These are phyloP conservation scores for Henckelia pumila DNA, from an alignment of 257 asterid genomes.

Conservation along the genomic window DNA sequence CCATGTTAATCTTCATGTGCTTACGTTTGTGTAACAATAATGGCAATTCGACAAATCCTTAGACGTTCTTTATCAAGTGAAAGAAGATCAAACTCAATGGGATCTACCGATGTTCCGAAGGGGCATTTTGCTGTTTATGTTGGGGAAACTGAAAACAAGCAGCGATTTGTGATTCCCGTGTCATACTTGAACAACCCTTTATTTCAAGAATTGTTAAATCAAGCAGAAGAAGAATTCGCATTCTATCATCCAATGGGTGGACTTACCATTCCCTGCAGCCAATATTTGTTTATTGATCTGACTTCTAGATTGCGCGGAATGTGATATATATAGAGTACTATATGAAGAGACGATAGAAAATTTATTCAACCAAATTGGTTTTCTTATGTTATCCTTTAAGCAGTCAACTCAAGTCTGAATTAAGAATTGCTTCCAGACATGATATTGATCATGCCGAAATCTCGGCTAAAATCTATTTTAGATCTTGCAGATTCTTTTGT, in stretches of 20 bases:
- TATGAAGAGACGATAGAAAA: too few species aligned
- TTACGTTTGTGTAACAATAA: not conserved
- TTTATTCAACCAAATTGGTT: too few species aligned
- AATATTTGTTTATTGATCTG: conserved; percentile 38
- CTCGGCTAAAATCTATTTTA: too few species aligned
- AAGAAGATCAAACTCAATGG: conserved; percentile 12
- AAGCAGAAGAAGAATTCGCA: conserved; percentile 28
- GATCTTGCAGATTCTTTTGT: too few species aligned
- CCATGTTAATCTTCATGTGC: conserved; percentile 22
- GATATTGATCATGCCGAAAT: too few species aligned
- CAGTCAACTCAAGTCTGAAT: too few species aligned
- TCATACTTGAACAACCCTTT: conserved; percentile 21
- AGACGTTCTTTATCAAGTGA: conserved; percentile 15
- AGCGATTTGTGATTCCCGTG: conserved; percentile 20
- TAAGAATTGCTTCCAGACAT: too few species aligned
- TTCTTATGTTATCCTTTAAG: too few species aligned
- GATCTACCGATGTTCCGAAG: conserved; percentile 18
- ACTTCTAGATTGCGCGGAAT: conserved; percentile 23
- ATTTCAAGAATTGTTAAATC: conserved; percentile 21
- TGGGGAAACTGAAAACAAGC: conserved; percentile 9
- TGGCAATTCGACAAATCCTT: conserved; percentile 23
- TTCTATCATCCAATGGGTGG: conserved; percentile 38
- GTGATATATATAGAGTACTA: not conserved
- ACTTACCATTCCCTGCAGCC: conserved; percentile 45
- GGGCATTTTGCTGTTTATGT: conserved; percentile 23